Conservation (phyloP, 139 green algal genomes). For the Chlamydomonas asymmetrica region DNA sequence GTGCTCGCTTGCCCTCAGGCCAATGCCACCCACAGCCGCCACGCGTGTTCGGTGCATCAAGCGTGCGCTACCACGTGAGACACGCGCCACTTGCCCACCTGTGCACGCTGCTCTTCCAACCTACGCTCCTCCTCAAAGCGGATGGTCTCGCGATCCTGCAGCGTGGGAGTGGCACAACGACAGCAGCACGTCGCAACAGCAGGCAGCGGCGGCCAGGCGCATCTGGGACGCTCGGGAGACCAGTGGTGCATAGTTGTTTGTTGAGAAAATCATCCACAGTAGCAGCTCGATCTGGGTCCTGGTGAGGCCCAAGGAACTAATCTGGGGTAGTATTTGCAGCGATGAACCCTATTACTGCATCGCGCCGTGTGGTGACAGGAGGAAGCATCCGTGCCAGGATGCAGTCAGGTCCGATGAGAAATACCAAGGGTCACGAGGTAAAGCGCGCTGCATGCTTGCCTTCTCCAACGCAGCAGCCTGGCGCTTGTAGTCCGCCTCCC, state of each 20-base stretch:
- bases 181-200: too few relatives aligned
- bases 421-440: too few relatives aligned
- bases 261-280: background rate
- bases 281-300: background rate
- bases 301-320: background rate
- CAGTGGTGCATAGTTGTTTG: too few relatives aligned
- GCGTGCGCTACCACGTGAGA: background rate
- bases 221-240: too few relatives aligned
- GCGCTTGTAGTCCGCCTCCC: conserved; percentile 71
- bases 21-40: background rate
- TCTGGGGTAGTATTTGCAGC: background rate
- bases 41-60: background rate
- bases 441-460: too few relatives aligned
- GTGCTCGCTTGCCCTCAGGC: background rate
- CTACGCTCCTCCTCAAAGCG: conserved; percentile 89
- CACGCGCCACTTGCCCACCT: conserved; percentile 33
- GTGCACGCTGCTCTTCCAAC: conserved; percentile 57
- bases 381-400: too few relatives aligned
- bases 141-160: conserved; percentile 83
- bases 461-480: conserved; percentile 45
- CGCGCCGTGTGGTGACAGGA: too few relatives aligned
- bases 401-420: too few relatives aligned
- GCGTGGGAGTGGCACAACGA: too few relatives aligned
- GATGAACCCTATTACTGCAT: too few relatives aligned
- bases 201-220: too few relatives aligned